These are phyloP conservation scores for Mycena kentingensis DNA, from an alignment of 768 basidiomycete genomes.

Conservation along the genomic window DNA sequence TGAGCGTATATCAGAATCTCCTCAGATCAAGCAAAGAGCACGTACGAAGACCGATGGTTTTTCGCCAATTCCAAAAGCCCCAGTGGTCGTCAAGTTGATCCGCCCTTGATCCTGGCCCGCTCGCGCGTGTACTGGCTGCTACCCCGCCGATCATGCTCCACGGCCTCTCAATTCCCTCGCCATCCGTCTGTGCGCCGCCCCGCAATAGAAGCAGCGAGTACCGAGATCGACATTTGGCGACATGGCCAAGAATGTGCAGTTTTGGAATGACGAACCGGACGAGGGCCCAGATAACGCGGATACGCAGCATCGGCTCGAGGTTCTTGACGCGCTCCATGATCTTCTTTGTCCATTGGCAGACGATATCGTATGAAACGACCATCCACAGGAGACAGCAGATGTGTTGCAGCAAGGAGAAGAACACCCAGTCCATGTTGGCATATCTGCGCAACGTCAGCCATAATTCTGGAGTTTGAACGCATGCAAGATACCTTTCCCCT, in stretches of 20 bases:
- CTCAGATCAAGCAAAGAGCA: neutral
- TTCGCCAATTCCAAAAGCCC: conserved; percentile 37
- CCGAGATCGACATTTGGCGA: conserved; percentile 21
- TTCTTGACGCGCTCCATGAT: conserved; percentile 19
- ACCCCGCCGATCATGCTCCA: conserved; percentile 39
- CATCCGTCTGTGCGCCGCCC: conserved; percentile 35
- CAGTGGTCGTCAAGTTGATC: conserved; percentile 42
- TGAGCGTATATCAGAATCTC: neutral
- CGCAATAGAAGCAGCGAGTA: conserved; percentile 27
- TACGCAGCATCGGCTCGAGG: conserved; percentile 13
- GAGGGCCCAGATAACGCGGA: conserved; percentile 7
- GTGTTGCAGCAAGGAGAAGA: conserved; percentile 23
- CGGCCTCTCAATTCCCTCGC: conserved; percentile 36
- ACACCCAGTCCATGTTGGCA: conserved; percentile 39
- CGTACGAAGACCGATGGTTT: conserved; percentile 30
- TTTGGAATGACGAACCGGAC: conserved; percentile 30
- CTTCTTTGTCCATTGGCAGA: conserved; percentile 31
- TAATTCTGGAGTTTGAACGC: neutral
- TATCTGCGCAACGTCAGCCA: conserved; percentile 21
- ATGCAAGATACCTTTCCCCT: conserved; percentile 29
- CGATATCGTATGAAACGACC: conserved; percentile 35
- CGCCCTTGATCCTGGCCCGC: conserved; percentile 34
- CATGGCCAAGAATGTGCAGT: conserved; percentile 31
- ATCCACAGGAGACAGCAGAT: conserved; percentile 5
- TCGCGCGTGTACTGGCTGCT: conserved; percentile 36